These are phyloP conservation scores for Fraxinus greggii DNA, from an alignment of 305 asterid genomes.

Conservation along the genomic window DNA sequence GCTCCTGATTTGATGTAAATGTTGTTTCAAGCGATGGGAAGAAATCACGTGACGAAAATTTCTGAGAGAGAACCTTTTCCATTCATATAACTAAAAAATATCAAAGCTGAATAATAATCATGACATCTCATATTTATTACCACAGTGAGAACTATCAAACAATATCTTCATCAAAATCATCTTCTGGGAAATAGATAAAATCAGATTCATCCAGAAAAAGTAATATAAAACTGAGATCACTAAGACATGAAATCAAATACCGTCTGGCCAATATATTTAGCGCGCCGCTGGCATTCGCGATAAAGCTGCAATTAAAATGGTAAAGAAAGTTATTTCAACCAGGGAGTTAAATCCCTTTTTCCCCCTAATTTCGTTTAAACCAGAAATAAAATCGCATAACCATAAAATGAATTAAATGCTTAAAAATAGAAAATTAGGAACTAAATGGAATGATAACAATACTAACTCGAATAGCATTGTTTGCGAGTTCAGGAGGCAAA, in stretches of 20 bases:
- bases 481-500: slow-evolving; percentile 88
- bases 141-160: not conserved
- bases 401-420: slow-evolving; percentile 5
- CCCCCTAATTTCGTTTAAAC: not conserved
- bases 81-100: not conserved
- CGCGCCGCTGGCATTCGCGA: not conserved
- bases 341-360: not conserved
- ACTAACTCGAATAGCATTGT: slow-evolving; percentile 67
- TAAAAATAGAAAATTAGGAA: not conserved
- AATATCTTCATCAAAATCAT: not conserved
- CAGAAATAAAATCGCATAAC: slow-evolving; percentile 2
- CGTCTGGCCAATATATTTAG: not conserved
- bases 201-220: not conserved
- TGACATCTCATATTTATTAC: not conserved
- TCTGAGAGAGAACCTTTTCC: not conserved
- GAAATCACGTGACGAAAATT: not conserved
- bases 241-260: not conserved
- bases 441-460: slow-evolving; percentile 14
- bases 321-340: not conserved
- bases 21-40: not conserved
- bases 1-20: not conserved
- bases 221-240: not conserved
- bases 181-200: not conserved
- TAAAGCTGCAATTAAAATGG: not conserved
- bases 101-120: not conserved